These are phyloP conservation scores for Eimeria sp. DNA, from an alignment of 169 alveolate genomes.

Conservation along the genomic window DNA sequence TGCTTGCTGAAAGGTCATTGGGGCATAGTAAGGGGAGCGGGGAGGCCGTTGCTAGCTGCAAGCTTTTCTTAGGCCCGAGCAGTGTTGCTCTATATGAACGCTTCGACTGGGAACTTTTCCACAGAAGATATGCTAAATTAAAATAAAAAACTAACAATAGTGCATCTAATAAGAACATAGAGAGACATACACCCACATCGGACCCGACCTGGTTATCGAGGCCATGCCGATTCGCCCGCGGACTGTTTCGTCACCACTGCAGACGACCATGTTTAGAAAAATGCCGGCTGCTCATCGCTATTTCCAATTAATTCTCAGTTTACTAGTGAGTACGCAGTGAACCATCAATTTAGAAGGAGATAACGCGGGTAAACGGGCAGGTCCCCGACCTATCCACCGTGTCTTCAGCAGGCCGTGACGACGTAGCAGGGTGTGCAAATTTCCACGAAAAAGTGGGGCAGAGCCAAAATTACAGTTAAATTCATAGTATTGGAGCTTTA, in stretches of 20 bases:
- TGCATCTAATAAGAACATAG: not conserved
- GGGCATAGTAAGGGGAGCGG: conserved; percentile 6
- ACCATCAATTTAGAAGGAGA: not conserved
- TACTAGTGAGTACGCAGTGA: not conserved
- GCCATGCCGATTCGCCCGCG: conserved; percentile 40
- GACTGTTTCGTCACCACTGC: conserved; percentile 54
- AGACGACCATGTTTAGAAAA: not conserved
- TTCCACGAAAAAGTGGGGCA: not conserved
- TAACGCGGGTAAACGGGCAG: not conserved
- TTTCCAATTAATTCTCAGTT: not conserved
- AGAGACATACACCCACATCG: not conserved
- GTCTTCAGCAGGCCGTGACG: not conserved
- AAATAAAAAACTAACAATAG: not conserved
- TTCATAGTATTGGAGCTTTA: not conserved
- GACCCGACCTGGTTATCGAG: conserved; percentile 4
- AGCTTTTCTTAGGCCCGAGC: not conserved
- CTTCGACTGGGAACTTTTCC: not conserved
- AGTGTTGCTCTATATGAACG: not conserved
- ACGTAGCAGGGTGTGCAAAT: not conserved
- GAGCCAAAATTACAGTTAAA: not conserved
- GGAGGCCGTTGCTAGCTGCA: conserved; percentile 43
- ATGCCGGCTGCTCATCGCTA: not conserved
- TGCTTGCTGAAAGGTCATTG: not conserved
- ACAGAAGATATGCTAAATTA: not conserved
- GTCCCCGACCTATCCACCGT: not conserved